Base-by-base conservation (phyloP, 352 stramenopile species). In the Phytopythium chamaehyphon region DNA sequence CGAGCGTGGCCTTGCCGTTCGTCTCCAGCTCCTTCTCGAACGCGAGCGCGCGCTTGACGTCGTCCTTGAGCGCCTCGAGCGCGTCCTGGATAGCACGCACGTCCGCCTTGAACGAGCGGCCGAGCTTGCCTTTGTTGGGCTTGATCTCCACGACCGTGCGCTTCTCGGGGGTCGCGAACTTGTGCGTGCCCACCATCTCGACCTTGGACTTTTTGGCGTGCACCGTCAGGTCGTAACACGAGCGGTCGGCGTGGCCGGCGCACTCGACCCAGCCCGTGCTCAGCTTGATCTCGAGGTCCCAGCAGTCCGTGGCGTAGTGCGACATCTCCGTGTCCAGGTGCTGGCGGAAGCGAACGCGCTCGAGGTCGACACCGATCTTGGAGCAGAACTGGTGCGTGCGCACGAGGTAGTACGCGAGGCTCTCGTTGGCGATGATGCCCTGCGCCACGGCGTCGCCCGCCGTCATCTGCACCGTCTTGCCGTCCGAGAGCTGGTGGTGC, bases 251-350 rank as follows among this genome's bases (percentile, higher is more conserved):
- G 71, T 99, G 96, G 51, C 97, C 97, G 9, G 98, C 97, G 68
- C 97, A 99, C 66, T 99, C 97, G 11, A 98, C 92, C 97, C 97
- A 99, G 60, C 97, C 97, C 62, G 98, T 98, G 54, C 79, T 96
- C 44, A 97, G 83, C 76, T 99, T 87, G 57, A 99, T 99, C 82
- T 99, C 97, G 33, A 98, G 72, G 76, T 99, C 97, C 97, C 97
- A 99, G 81, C 97, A 99, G 78, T 99, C 97, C 31, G 85, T 96
- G 18, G 97, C 97, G 73, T 99, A 99, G 76, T 99, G 97, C 31
- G 97, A 97, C 97, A 99, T 99, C 84, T 99, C 97, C 23, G 96
- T 99, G 42, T 92, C 86, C 50, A 99, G 81, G 75, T 99, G 97
- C 83, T 99, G 97, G 51, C 97, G 95, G 76, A 99, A 99, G 36